Base-by-base conservation (phyloP, 176 grass and related monocot species). In the Oropetium thomaeum region DNA sequence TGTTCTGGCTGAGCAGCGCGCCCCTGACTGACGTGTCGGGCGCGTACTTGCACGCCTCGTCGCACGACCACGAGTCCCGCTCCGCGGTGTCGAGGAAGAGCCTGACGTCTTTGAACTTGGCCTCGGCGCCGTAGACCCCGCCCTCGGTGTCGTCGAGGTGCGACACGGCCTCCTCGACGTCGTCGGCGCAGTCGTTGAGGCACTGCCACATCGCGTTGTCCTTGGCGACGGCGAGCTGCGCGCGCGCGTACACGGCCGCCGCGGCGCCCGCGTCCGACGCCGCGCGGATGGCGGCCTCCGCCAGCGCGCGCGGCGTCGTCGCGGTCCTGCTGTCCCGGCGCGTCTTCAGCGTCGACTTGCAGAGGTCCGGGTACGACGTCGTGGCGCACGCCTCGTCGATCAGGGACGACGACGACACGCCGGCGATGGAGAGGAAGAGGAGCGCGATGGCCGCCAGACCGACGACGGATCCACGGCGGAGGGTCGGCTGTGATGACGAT, bases 111-210 rank as follows among this genome's bases (percentile, higher is more conserved):
- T 26, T 7, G 79, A 87, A 25, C 75, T 73, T 38, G 35, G 5
- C 73, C 43, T 70, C 66, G 39, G 11, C 75, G 38, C 58, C 75
- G 68, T 79, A 30, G 58, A 78, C 13, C 14, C 25, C 48, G 51
- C 53, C 83, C 54, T 80, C 67, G 23, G 73, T 25, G 79, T 87
- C 85, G 79, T 87, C 85, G 1, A 87, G 79, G 79, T 87, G 67
- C 10, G 59, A 48, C 6, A 87, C 58, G 59, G 85, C 85, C 39
- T 87, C 85, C 79, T 87, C 85, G 73, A 78, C 73, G 79, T 82
- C 79, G 39, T 82, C 6, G 2, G 85, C 59, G 85, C 85, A 87
- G 32, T 87, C 85, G 73, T 82, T 43, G 10, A 87, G 79, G 79
- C 85, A 87, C 73, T 51, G 58, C 85, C 85, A 87, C 79, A 48